Conservation (phyloP, 148 eudicot species). For the Camellia granthamiana region DNA sequence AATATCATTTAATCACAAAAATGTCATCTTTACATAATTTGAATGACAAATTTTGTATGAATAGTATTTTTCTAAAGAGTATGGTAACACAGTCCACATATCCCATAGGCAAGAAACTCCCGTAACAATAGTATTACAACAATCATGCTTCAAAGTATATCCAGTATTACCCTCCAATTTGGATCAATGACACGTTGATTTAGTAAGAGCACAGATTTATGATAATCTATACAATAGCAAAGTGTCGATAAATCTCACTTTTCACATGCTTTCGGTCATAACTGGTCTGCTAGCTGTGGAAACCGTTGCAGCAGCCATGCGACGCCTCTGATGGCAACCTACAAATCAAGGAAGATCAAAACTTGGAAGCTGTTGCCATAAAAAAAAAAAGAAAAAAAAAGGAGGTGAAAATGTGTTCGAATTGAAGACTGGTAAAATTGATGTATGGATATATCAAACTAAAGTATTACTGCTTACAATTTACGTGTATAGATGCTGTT, state of each 20-base stretch:
- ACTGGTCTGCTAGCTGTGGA: constrained; percentile 55
- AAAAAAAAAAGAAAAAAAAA: too few species aligned
- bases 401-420: too few species aligned
- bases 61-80: too few species aligned
- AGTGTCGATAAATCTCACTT: background rate
- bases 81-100: too few species aligned
- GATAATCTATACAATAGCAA: background rate
- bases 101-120: too few species aligned
- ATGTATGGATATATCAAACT: too few species aligned
- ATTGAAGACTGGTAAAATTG: too few species aligned
- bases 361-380: background rate
- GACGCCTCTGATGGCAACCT: constrained; percentile 67
- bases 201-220: background rate
- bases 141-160: background rate
- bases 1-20: too few species aligned
- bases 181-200: too few species aligned
- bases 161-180: background rate
- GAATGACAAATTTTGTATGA: too few species aligned
- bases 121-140: background rate
- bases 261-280: constrained; percentile 20
- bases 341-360: background rate
- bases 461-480: too few species aligned
- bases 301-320: constrained; percentile 74
- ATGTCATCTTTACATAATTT: too few species aligned
- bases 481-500: background rate